phyloP scores from a whole-genome alignment of 1,284 basidiomycete genomes.

The Ganoderma meredithae region DNA sequence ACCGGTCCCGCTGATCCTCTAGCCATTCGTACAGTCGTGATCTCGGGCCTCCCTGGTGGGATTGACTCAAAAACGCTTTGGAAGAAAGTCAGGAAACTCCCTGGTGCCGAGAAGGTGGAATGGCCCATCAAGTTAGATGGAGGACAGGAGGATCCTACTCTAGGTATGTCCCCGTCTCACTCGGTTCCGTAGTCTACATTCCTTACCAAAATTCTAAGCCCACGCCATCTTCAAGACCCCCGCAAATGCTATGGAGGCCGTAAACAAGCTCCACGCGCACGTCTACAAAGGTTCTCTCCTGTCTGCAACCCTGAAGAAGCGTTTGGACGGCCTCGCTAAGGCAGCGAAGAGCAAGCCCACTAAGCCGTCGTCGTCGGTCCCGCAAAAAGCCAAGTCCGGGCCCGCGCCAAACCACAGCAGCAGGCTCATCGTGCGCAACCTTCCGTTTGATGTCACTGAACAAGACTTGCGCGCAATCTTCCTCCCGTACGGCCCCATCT shows the following conservation, averaged over 20 bases:
- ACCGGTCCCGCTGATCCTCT: conserved; percentile 66
- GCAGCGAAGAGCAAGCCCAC: conserved; percentile 46
- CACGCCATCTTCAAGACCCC: conserved; percentile 82
- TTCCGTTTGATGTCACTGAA: conserved; percentile 85
- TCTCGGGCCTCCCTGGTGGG: conserved; percentile 76
- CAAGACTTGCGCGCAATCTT: conserved; percentile 90
- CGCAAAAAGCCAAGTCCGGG: conserved; percentile 46
- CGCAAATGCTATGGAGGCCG: conserved; percentile 74
- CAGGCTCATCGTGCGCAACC: conserved; percentile 91
- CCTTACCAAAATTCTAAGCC: conserved; percentile 55
- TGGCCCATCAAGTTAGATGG: conserved; percentile 65
- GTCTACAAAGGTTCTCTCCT: conserved; percentile 91
- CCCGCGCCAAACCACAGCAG: conserved; percentile 72
- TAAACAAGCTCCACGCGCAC: conserved; percentile 90
- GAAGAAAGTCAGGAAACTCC: conserved; percentile 88
- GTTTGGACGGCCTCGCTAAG: conserved; percentile 75
- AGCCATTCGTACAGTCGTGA: conserved; percentile 82
- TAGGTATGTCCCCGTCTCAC: conserved; percentile 36
- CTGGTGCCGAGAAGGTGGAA: conserved; percentile 74
- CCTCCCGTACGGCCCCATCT: conserved; percentile 88
- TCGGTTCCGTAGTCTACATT: not conserved
- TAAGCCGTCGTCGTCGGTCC: conserved; percentile 7
- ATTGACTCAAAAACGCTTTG: conserved; percentile 81
- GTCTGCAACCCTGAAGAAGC: conserved; percentile 91
- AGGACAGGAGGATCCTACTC: conserved; percentile 51